phyloP scores from a whole-genome alignment of 2,329 filamentous ascomycete genomes.

The Xylariaceae sp. region DNA sequence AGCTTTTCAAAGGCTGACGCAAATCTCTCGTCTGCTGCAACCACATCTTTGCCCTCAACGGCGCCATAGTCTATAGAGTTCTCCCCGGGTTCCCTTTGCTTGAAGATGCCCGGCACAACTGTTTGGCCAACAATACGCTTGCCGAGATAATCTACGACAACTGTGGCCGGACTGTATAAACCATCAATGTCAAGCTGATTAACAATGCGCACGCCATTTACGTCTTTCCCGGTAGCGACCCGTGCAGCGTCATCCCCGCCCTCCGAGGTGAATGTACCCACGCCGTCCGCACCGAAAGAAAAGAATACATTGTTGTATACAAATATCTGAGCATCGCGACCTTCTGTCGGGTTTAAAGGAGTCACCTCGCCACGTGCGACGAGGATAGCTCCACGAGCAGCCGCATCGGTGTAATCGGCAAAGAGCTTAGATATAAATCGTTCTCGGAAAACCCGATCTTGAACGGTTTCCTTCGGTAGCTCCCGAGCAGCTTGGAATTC shows the following conservation, averaged over 20 bases:
- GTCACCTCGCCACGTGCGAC: slow-evolving; percentile 92
- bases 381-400: slow-evolving; percentile 86
- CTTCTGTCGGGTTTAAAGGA: slow-evolving; percentile 93
- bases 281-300: slow-evolving; percentile 96
- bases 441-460: slow-evolving; percentile 95
- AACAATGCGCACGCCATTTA: slow-evolving; percentile 89
- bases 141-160: slow-evolving; percentile 95
- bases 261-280: slow-evolving; percentile 95
- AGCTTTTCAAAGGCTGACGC: slow-evolving; percentile 84
- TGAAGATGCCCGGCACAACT: slow-evolving; percentile 98
- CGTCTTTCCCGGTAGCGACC: slow-evolving; percentile 95
- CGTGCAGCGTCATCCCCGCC: slow-evolving; percentile 95
- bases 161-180: slow-evolving; percentile 92
- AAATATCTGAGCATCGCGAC: slow-evolving; percentile 92
- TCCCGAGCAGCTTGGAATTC: slow-evolving; percentile 98
- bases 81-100: slow-evolving; percentile 95
- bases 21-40: slow-evolving; percentile 89
- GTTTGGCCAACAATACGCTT: slow-evolving; percentile 97
- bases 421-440: slow-evolving; percentile 93
- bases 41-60: slow-evolving; percentile 94
- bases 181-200: slow-evolving; percentile 97
- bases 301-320: slow-evolving; percentile 99
- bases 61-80: slow-evolving; percentile 99
- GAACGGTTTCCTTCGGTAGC: slow-evolving; percentile 89
- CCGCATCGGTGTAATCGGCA: slow-evolving; percentile 96